Base-by-base conservation (phyloP, 257 asterid genomes). In the Salvia miltiorrhiza region DNA sequence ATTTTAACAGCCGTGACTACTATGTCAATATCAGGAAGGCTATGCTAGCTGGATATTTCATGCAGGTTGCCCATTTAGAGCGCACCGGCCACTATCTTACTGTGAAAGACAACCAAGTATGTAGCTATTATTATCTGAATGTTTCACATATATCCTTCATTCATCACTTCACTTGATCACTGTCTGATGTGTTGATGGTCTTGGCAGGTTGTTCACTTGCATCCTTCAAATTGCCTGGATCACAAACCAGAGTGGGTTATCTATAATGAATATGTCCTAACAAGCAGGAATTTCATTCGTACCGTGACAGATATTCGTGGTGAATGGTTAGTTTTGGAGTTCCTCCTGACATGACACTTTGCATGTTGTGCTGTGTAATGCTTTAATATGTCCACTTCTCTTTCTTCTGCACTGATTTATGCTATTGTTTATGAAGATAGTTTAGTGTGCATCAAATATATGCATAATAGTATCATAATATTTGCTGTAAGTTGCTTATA, bases 61-160 rank as follows among this genome's bases (percentile, higher is more conserved):
- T 94, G 99, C 99, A 94, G 87, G 99, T 94, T 73, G 97, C 99
- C 41, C 99, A 93, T 83, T 69, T 90, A 72, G 99, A 91, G 77
- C 95, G 92, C 21, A 81, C 92, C 7, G 96, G 96, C 12, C 96
- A 91, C 77, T 94, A 91, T 82, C 82, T 91, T 69, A 91, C 99
- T 0, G 97, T 94, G 53, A 94, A 94, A 79, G 99, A 94, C 81
- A 94, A 91, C 80, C 97, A 94, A 76, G 97, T 86, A 80, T 69
- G 88, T 75, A 0, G 32, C 23, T 14, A 4, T 32, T 12, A 45
- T 17, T 33, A 49, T 24, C 35, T n/a, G 0, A 3, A 2, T 58
- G 20, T 8, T 44, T 23, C n/a, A 17, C 19, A n/a, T 32, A 9
- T 14, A 19, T 17, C 16, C n/a, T n/a, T n/a, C 23, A 40, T 73